Percentiles rank a stretch among this genome's conserved stretches.
These are phyloP conservation scores for Pluteus cervinus DNA, from an alignment of 768 basidiomycete species.

Conservation along the genomic window DNA sequence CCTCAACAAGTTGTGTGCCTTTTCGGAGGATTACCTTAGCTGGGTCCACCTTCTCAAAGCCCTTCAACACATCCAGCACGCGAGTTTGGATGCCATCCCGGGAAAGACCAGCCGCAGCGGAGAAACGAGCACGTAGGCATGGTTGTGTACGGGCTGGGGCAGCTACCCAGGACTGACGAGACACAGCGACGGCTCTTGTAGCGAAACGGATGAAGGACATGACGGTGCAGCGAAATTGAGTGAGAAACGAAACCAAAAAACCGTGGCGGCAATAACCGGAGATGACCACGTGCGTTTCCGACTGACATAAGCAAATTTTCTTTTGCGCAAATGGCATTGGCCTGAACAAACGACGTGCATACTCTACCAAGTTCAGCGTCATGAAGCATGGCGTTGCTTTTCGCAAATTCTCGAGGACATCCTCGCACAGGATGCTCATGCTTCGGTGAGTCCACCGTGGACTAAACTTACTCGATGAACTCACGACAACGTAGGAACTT, in stretches of 20 bases:
- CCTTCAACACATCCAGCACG: constrained; percentile 78
- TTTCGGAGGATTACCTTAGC: constrained; percentile 45
- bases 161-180: constrained; percentile 32
- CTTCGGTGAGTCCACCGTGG: constrained; percentile 55
- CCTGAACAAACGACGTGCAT: too few species aligned
- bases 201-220: constrained; percentile 56
- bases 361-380: not conserved
- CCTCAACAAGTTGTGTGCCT: not conserved
- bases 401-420: constrained; percentile 86
- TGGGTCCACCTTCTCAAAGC: constrained; percentile 83
- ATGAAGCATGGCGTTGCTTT: constrained; percentile 97
- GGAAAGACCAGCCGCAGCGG: constrained; percentile 60
- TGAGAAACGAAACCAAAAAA: constrained; percentile 2
- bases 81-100: constrained; percentile 66
- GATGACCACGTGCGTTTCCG: not conserved
- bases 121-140: constrained; percentile 48
- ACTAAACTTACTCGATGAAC: constrained; percentile 1
- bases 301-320: not conserved
- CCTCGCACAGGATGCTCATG: constrained; percentile 91
- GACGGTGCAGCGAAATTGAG: constrained; percentile 13
- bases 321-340: not conserved
- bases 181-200: constrained; percentile 36
- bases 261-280: not conserved
- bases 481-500: constrained; percentile 58
- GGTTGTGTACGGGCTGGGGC: constrained; percentile 28